Percentiles rank a stretch among this genome's conserved stretches.
Evolutionary conservation across 257 asterid genomes (phyloP).

Genomic region (Forsythia viridissima): DNA sequence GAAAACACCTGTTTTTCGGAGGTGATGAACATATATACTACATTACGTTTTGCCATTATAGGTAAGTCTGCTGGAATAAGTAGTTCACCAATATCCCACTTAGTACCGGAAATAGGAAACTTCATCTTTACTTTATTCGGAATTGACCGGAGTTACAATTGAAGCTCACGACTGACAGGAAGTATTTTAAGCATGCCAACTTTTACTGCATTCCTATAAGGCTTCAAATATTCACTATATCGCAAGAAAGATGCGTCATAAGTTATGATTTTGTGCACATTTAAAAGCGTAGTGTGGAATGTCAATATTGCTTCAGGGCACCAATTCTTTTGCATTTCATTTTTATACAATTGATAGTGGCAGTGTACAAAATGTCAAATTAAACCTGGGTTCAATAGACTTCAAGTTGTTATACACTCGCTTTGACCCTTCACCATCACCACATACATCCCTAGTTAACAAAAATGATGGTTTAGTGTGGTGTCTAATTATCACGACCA

Average conservation of each 20-base stretch:
- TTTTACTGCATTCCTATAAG: neutral
- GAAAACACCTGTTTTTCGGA: neutral
- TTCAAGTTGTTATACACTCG: neutral
- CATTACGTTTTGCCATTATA: neutral
- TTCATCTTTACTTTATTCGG: neutral
- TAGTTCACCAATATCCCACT: neutral
- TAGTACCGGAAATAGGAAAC: neutral
- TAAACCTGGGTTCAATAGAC: neutral
- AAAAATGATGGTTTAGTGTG: neutral
- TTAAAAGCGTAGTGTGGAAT: neutral
- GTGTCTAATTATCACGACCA: conserved; percentile 10
- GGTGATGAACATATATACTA: neutral
- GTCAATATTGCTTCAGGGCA: neutral
- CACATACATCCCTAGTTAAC: neutral
- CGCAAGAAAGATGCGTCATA: neutral
- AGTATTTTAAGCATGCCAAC: neutral
- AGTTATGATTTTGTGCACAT: neutral
- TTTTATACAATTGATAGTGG: neutral
- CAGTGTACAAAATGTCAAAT: neutral
- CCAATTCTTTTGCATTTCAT: neutral
- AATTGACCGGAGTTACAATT: neutral
- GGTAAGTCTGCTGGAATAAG: neutral
- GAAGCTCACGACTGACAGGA: neutral
- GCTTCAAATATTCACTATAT: neutral
- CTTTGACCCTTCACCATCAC: neutral